phyloP scores from a whole-genome alignment of 1,284 basidiomycete species.

The Trametes hirsuta region DNA sequence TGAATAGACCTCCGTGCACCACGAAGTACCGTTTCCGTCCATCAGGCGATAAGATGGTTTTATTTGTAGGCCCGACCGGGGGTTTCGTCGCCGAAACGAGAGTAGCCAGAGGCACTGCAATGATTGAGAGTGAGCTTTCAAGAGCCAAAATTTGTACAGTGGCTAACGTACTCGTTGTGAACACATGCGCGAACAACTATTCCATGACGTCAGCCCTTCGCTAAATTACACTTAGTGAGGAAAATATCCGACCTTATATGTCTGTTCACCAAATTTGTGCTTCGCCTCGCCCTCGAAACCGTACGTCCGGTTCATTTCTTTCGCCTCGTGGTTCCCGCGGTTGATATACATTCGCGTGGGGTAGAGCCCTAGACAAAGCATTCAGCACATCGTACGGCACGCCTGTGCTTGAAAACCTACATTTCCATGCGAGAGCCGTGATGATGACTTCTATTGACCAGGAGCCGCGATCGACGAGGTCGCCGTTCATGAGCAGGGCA shows the following conservation, averaged over 20 bases:
- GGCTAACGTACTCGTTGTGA: constrained; percentile 77
- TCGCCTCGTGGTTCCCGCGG: constrained; percentile 97
- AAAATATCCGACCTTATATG: constrained; percentile 66
- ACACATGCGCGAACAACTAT: constrained; percentile 90
- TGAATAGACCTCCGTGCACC: constrained; percentile 96
- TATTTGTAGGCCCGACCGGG: constrained; percentile 47
- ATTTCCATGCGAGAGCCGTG: constrained; percentile 95
- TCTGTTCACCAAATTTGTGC: constrained; percentile 92
- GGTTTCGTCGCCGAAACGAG: constrained; percentile 76
- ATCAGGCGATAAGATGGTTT: constrained; percentile 78
- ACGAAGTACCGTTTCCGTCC: constrained; percentile 93
- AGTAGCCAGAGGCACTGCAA: constrained; percentile 86
- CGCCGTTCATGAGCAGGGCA: constrained; percentile 91
- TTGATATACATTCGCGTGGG: constrained; percentile 89
- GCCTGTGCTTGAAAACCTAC: constrained; percentile 46
- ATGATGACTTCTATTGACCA: constrained; percentile 98
- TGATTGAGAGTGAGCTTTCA: constrained; percentile 1
- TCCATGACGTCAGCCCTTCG: background rate
- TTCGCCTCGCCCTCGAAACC: constrained; percentile 98
- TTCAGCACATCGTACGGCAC: constrained; percentile 3
- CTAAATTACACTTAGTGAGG: background rate
- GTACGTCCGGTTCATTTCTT: constrained; percentile 88
- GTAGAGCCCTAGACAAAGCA: constrained; percentile 70
- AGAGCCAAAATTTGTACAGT: background rate
- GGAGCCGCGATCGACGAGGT: constrained; percentile 96